Base-by-base conservation (phyloP, 1,284 basidiomycete genomes). In the Coniferiporia sulphurascens region DNA sequence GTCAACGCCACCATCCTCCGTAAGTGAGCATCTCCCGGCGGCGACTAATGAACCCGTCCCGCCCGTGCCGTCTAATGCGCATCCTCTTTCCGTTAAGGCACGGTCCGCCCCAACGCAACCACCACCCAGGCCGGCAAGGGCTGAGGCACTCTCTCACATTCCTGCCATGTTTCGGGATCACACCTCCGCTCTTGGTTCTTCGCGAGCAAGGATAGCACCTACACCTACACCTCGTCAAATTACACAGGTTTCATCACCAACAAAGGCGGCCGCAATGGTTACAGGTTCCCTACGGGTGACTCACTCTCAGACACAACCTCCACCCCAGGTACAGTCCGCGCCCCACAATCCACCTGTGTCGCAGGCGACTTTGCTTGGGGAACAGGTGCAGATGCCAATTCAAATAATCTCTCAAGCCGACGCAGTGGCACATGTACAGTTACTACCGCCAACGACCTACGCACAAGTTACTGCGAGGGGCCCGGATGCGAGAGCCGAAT, bases 1-100 rank as follows among this genome's bases (percentile, higher is more conserved):
- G 52, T 70, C 75, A 9, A 79, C 81, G 4, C 80, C 73, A 44
- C 67, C 68, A 3, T 67, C 69, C 35, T 67, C 59, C 17, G 34
- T 34, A 12, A 21, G 43, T 66, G 41, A 69, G 68, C 59, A 64
- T 67, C 17, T 67, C 67, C 48, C 70, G 45, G 66, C 58, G 38
- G 52, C 52, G 62, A 55, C 44, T 70, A 36, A 56, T 19, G 55
- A 52, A 17, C 51, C 50, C 67, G 67, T 58, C 68, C 71, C 32
- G 70, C 72, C 10, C 62, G 71, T 46, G 64, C 69, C 45, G 62
- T 65, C 27, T 56, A 58, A 46, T 22, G 19, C 17, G 17, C 52
- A 49, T 21, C 52, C 57, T 6, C 36, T 19, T 22, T 45, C 52
- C 4, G 36, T 34, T 10, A 60, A 52, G 32, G 8, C 36, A 21